These are phyloP conservation scores for Saccharomycopsis javanensis DNA, from an alignment of 805 yeast species.

Conservation along the genomic window DNA sequence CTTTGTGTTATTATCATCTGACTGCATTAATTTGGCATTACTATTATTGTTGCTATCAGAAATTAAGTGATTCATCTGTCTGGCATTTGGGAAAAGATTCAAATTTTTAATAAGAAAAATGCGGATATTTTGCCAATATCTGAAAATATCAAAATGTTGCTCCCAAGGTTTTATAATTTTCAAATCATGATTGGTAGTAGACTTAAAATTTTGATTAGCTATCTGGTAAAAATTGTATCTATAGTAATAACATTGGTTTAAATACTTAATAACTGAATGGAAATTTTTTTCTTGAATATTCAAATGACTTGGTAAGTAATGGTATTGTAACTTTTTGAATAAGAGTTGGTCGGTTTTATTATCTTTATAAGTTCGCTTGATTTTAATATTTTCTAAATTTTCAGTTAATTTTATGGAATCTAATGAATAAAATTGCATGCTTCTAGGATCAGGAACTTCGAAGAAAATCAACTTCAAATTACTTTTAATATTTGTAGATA, in stretches of 20 bases:
- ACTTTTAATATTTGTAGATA: slow-evolving; percentile 9
- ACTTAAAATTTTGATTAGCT: not conserved
- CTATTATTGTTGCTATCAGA: not conserved
- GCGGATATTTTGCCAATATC: slow-evolving; percentile 11
- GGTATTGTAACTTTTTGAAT: slow-evolving; percentile 4
- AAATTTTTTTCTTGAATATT: slow-evolving; percentile 15
- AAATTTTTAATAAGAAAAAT: slow-evolving; percentile 14
- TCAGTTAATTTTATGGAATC: slow-evolving; percentile 10
- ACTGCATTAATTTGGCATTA: not conserved
- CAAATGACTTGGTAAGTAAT: slow-evolving; percentile 7
- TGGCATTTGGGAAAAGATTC: slow-evolving; percentile 13
- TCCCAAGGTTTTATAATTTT: slow-evolving; percentile 16
- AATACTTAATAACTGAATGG: slow-evolving; percentile 5
- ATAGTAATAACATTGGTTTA: slow-evolving; percentile 15
- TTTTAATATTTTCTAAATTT: not conserved
- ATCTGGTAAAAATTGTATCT: slow-evolving; percentile 10
- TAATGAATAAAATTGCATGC: slow-evolving; percentile 19
- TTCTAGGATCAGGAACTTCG: slow-evolving; percentile 19
- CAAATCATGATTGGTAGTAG: slow-evolving; percentile 1
- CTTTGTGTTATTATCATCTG: not conserved
- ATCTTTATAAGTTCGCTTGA: not conserved
- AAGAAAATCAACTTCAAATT: slow-evolving; percentile 16
- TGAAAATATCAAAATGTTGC: slow-evolving; percentile 8
- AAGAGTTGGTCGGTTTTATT: not conserved
- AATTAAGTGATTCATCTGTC: slow-evolving; percentile 1